phyloP scores from a whole-genome alignment of 768 basidiomycete genomes.

The Serendipita sp. region DNA sequence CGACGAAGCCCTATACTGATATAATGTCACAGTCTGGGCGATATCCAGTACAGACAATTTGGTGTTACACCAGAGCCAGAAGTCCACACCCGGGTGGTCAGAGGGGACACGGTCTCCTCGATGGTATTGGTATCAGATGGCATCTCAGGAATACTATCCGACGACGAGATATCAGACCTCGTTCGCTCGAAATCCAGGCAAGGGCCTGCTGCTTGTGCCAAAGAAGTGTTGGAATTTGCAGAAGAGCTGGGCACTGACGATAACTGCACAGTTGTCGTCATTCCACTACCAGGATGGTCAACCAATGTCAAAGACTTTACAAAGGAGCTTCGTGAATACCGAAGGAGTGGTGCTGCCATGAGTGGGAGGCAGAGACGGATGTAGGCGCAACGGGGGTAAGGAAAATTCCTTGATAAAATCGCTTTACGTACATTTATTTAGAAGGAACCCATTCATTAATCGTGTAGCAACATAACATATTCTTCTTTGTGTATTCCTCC shows the following conservation, averaged over 20 bases:
- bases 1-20: background rate
- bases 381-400: background rate
- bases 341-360: slow-evolving; percentile 24
- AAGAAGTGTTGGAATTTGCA: slow-evolving; percentile 66
- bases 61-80: slow-evolving; percentile 92
- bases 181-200: slow-evolving; percentile 43
- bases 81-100: slow-evolving; percentile 53
- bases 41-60: slow-evolving; percentile 73
- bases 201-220: slow-evolving; percentile 59
- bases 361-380: slow-evolving; percentile 22
- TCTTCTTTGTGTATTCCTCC: background rate
- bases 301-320: slow-evolving; percentile 58
- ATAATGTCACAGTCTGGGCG: slow-evolving; percentile 46
- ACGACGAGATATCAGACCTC: slow-evolving; percentile 89
- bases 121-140: slow-evolving; percentile 87
- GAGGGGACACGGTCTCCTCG: slow-evolving; percentile 54
- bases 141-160: slow-evolving; percentile 75
- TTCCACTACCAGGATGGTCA: slow-evolving; percentile 89
- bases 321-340: slow-evolving; percentile 65
- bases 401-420: no score
- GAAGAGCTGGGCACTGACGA: slow-evolving; percentile 81
- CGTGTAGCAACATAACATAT: no score
- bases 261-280: slow-evolving; percentile 79
- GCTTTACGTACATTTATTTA: no score
- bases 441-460: no score